Evolutionary conservation across 495 filamentous ascomycete species (phyloP).

Genomic region (Penicillium ucsense): DNA sequence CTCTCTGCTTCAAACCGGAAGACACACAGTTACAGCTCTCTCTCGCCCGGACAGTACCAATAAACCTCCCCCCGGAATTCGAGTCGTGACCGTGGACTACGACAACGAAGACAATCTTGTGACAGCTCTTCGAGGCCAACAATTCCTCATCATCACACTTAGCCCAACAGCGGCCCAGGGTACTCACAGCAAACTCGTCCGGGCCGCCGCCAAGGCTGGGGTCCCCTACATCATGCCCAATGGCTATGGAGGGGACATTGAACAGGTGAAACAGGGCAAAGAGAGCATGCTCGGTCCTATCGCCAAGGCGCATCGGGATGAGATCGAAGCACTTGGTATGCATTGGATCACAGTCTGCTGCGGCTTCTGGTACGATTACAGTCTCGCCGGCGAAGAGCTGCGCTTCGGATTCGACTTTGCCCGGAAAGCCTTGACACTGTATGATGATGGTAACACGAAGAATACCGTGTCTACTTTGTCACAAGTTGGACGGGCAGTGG

Average conservation of each 20-base stretch:
- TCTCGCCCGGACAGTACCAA: conserved; percentile 37
- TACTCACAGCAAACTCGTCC: conserved; percentile 42
- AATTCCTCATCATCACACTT: conserved; percentile 54
- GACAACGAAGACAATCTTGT: conserved; percentile 35
- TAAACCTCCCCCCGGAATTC: conserved; percentile 35
- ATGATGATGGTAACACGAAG: conserved; percentile 39
- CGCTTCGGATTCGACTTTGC: conserved; percentile 41
- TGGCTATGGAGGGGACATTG: conserved; percentile 38
- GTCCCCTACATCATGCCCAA: conserved; percentile 57
- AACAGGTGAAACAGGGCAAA: conserved; percentile 10
- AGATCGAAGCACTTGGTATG: conserved; percentile 36
- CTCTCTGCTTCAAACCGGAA: conserved; percentile 40
- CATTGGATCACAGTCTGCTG: conserved; percentile 43
- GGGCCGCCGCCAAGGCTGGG: conserved; percentile 52
- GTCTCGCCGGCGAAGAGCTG: conserved; percentile 20
- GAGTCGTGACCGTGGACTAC: conserved; percentile 38
- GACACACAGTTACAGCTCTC: conserved; percentile 45
- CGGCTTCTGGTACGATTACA: conserved; percentile 49
- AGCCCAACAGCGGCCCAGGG: conserved; percentile 30
- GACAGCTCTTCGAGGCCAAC: conserved; percentile 40
- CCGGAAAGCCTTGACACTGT: conserved; percentile 33
- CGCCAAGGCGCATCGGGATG: conserved; percentile 8
- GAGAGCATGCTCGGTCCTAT: conserved; percentile 10
- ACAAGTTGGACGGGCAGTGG: conserved; percentile 41
- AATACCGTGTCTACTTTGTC: conserved; percentile 31